Evolutionary conservation across 805 yeast genomes (phyloP).

Genomic region (Ogataea pini): DNA sequence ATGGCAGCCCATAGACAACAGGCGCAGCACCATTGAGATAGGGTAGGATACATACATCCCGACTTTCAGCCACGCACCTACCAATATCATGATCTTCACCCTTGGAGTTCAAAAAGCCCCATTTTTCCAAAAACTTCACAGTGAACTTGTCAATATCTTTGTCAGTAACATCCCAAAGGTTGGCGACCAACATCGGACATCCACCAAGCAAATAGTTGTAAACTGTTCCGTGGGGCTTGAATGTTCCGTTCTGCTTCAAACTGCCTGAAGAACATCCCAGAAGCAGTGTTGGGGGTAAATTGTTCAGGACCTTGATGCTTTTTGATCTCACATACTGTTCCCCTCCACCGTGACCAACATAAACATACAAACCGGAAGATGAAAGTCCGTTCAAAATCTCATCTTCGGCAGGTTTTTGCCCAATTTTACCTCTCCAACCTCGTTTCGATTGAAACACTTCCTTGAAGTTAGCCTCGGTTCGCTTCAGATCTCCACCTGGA

Average conservation of each 20-base stretch:
- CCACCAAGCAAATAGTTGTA: conserved; percentile 78
- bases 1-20: conserved; percentile 84
- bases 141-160: conserved; percentile 88
- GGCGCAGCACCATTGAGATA: conserved; percentile 93
- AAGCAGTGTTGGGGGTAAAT: conserved; percentile 61
- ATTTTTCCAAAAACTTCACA: conserved; percentile 53
- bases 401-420: conserved; percentile 57
- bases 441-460: conserved; percentile 39
- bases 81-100: conserved; percentile 38
- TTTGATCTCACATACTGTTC: conserved; percentile 70
- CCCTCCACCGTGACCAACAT: conserved; percentile 97
- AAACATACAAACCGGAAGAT: conserved; percentile 57
- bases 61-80: conserved; percentile 59
- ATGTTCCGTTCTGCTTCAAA: conserved; percentile 53
- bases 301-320: conserved; percentile 44
- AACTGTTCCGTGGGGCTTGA: conserved; percentile 77
- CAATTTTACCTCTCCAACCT: conserved; percentile 56
- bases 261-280: conserved; percentile 92
- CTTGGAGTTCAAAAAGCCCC: conserved; percentile 54
- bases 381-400: conserved; percentile 47
- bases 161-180: conserved; percentile 96
- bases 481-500: conserved; percentile 74
- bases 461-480: conserved; percentile 63
- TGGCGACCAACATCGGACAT: conserved; percentile 78
- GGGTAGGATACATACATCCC: conserved; percentile 66